Percentiles rank a stretch among this genome's conserved stretches.
phyloP scores from a whole-genome alignment of 2,329 filamentous ascomycete species.

The Talaromyces piceae region DNA sequence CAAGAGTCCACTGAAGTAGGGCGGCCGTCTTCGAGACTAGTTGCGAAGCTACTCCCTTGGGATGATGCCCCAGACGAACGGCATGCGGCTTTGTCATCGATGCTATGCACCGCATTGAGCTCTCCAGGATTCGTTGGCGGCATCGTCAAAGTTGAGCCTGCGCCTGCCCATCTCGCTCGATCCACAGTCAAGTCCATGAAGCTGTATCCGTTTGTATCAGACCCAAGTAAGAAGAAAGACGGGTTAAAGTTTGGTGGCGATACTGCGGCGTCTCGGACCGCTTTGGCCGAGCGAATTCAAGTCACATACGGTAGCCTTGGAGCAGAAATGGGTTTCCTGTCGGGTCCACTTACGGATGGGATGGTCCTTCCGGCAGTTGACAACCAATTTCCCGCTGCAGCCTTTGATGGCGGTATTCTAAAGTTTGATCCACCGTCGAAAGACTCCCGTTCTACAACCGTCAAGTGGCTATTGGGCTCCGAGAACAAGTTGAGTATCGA shows the following conservation, averaged over 20 bases:
- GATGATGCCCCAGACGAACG: conserved; percentile 77
- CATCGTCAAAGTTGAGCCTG: conserved; percentile 78
- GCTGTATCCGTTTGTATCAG: conserved; percentile 68
- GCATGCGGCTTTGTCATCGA: conserved; percentile 69
- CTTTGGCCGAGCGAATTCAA: conserved; percentile 61
- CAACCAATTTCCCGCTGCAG: conserved; percentile 46
- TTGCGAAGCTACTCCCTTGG: conserved; percentile 73
- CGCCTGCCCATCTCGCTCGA: conserved; percentile 62
- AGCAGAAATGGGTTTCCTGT: conserved; percentile 54
- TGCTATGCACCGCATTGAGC: conserved; percentile 67
- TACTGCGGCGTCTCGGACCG: conserved; percentile 73
- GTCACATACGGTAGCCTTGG: conserved; percentile 56
- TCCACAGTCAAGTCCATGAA: conserved; percentile 62
- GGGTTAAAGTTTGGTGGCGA: conserved; percentile 83
- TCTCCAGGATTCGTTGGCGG: conserved; percentile 71
- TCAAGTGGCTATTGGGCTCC: conserved; percentile 66
- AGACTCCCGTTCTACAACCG: conserved; percentile 21
- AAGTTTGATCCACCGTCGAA: conserved; percentile 60
- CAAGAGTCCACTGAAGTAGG: conserved; percentile 50
- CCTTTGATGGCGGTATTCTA: conserved; percentile 78
- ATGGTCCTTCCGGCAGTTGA: conserved; percentile 62
- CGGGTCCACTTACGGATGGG: conserved; percentile 83
- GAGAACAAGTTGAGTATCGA: conserved; percentile 68
- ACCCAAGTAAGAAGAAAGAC: conserved; percentile 49
- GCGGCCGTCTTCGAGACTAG: conserved; percentile 56